A percentile compares a stretch with the other conserved stretches of the same genome.
Conservation (phyloP, 2,329 filamentous ascomycete genomes). For the Pyrenophora tritici-repentis region DNA sequence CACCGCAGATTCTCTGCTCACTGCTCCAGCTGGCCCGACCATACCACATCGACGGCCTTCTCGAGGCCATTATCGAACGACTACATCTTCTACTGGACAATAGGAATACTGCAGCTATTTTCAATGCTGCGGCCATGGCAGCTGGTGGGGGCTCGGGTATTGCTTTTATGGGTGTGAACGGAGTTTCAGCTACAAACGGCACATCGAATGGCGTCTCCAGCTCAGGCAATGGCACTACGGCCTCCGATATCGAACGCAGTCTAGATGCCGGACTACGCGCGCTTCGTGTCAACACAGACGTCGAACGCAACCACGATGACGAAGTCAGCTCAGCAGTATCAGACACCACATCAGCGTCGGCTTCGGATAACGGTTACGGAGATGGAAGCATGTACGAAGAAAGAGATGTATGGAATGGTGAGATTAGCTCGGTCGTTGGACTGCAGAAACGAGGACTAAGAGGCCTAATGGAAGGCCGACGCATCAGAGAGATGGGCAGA, state of each 20-base stretch:
- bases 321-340: constrained; percentile 43
- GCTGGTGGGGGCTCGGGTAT: constrained; percentile 89
- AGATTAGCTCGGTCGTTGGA: constrained; percentile 88
- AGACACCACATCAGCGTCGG: constrained; percentile 37
- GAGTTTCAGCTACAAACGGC: constrained; percentile 33
- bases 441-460: constrained; percentile 90
- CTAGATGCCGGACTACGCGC: constrained; percentile 45
- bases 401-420: constrained; percentile 76
- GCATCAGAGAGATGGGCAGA: constrained; percentile 74
- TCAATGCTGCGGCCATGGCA: constrained; percentile 98
- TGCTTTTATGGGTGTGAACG: constrained; percentile 57
- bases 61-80: constrained; percentile 90
- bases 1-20: constrained; percentile 93
- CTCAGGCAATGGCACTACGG: constrained; percentile 7
- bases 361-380: constrained; percentile 42
- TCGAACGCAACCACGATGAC: constrained; percentile 42
- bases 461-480: constrained; percentile 90
- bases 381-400: constrained; percentile 46
- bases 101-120: constrained; percentile 92
- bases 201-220: constrained; percentile 27
- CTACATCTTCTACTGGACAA: constrained; percentile 89
- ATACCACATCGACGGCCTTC: constrained; percentile 87
- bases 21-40: constrained; percentile 90
- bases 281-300: constrained; percentile 58
- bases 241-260: constrained; percentile 29